Conservation (phyloP, 169 alveolate genomes). For the Fabrea salina region DNA sequence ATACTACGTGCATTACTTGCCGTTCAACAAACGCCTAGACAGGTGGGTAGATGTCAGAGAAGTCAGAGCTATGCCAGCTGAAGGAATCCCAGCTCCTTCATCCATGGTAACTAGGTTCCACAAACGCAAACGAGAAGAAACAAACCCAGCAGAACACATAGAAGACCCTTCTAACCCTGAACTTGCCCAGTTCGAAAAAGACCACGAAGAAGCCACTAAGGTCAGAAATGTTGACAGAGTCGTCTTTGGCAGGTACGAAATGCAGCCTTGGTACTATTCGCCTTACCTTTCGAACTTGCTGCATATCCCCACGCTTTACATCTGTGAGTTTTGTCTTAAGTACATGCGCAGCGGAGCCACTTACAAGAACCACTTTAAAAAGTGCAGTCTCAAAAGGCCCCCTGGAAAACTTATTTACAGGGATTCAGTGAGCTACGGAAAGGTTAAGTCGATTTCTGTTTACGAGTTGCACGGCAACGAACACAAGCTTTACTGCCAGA, state of each 20-base stretch:
- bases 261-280: conserved; percentile 73
- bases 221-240: conserved; percentile 20
- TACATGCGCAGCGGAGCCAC: conserved; percentile 61
- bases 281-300: conserved; percentile 71
- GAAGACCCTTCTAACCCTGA: neutral
- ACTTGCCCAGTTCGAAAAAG: conserved; percentile 23
- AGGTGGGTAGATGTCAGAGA: neutral
- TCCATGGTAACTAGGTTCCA: conserved; percentile 1
- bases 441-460: conserved; percentile 44
- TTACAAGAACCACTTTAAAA: conserved; percentile 52
- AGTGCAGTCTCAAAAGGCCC: conserved; percentile 62
- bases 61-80: conserved; percentile 10
- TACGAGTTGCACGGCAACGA: conserved; percentile 73
- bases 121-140: conserved; percentile 14
- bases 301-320: conserved; percentile 54
- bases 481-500: conserved; percentile 71
- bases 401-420: conserved; percentile 78
- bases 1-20: conserved; percentile 9
- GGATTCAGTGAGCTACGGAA: conserved; percentile 45
- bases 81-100: neutral
- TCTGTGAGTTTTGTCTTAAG: conserved; percentile 74
- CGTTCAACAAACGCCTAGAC: conserved; percentile 7
- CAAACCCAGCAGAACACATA: neutral
- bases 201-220: conserved; percentile 29
- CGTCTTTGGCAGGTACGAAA: conserved; percentile 59